phyloP scores from a whole-genome alignment of 305 asterid species.

The Nicotiana rustica region DNA sequence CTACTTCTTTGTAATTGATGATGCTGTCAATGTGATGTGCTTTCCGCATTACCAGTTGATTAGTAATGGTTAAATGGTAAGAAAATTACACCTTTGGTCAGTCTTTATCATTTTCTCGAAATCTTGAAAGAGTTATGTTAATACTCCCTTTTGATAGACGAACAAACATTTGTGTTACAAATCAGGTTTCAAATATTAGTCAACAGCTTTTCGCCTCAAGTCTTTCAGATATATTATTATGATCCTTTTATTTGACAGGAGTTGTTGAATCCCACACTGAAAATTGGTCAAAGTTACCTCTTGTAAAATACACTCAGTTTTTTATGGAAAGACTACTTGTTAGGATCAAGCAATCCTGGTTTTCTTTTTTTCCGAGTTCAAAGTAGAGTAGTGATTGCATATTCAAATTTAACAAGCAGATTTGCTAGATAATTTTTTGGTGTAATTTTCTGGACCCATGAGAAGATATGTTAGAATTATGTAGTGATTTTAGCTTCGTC shows the following conservation, averaged over 20 bases:
- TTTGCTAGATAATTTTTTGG: neutral
- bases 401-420: neutral
- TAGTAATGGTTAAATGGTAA: neutral
- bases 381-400: conserved; percentile 1
- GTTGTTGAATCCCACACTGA: neutral
- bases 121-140: neutral
- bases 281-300: neutral
- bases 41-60: neutral
- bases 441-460: conserved; percentile 16
- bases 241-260: neutral
- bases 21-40: neutral
- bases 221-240: neutral
- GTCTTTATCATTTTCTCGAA: neutral
- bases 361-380: neutral
- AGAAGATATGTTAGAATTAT: neutral
- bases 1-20: conserved; percentile 1
- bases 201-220: neutral
- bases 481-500: neutral
- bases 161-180: neutral
- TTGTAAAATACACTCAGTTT: neutral
- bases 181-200: neutral
- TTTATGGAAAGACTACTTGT: neutral
- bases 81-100: neutral
- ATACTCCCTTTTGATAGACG: neutral
- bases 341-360: neutral